Conservation (phyloP, 2,329 filamentous ascomycete species). For the Pseudogymnoascus sp. region DNA sequence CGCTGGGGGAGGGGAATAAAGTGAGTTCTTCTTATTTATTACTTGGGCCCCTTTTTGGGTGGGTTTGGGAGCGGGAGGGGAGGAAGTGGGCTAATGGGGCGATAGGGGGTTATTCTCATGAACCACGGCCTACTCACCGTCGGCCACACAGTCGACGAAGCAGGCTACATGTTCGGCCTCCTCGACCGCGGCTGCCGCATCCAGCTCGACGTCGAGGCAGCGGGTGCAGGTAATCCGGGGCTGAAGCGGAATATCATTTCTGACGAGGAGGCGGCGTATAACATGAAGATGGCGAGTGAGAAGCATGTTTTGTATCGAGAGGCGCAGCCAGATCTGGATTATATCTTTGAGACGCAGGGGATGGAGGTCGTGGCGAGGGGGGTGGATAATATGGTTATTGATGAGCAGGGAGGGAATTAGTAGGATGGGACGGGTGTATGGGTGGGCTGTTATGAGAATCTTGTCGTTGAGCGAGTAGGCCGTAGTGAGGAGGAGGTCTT, state of each 20-base stretch:
- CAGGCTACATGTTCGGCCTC: constrained; percentile 62
- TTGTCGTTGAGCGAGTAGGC: background rate
- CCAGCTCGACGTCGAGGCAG: constrained; percentile 63
- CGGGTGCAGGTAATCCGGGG: constrained; percentile 44
- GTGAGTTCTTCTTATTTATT: constrained; percentile 12
- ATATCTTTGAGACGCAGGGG: constrained; percentile 40
- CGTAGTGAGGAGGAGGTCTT: background rate
- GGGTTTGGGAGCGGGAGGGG: background rate
- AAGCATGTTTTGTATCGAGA: constrained; percentile 41
- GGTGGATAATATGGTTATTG: constrained; percentile 26
- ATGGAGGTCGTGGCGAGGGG: constrained; percentile 27
- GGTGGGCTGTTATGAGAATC: background rate
- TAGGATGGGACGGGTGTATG: background rate
- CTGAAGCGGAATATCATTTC: constrained; percentile 47
- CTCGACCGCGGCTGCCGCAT: constrained; percentile 64
- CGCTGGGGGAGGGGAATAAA: constrained; percentile 52
- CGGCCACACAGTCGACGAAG: constrained; percentile 67
- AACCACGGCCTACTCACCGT: constrained; percentile 71
- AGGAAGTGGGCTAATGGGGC: background rate
- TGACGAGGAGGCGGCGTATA: constrained; percentile 50
- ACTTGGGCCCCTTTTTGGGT: background rate
- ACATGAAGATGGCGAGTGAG: constrained; percentile 45
- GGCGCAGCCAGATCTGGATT: constrained; percentile 42
- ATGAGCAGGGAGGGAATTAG: constrained; percentile 12
- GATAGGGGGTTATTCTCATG: constrained; percentile 53